Percentiles rank a stretch among this genome's conserved stretches.
These are phyloP conservation scores for Coemansia sp. DNA, from an alignment of 192 early-diverging fungal genomes.

Conservation along the genomic window DNA sequence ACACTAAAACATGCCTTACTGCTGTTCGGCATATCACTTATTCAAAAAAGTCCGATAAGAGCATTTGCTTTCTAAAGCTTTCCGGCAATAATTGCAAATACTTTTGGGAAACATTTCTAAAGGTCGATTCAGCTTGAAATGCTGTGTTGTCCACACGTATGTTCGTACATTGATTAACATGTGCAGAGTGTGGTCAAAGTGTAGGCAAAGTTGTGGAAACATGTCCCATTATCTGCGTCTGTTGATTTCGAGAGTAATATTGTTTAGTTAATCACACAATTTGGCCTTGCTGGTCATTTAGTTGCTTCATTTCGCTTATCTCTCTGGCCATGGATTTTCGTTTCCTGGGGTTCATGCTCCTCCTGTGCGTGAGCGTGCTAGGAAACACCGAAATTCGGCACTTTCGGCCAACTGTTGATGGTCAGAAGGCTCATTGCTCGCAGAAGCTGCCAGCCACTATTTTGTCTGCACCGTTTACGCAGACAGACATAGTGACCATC, in stretches of 20 bases:
- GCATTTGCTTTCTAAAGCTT: too few relatives aligned
- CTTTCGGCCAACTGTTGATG: constrained; percentile 17
- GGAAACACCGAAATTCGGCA: constrained; percentile 47
- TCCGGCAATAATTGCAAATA: too few relatives aligned
- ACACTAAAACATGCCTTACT: too few relatives aligned
- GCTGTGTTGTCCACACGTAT: too few relatives aligned
- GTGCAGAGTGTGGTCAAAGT: too few relatives aligned
- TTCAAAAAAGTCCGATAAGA: too few relatives aligned
- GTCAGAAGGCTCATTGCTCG: not conserved
- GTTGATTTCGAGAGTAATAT: not conserved
- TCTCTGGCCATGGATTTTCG: not conserved
- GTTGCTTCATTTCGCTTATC: not conserved
- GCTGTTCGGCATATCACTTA: too few relatives aligned
- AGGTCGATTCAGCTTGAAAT: too few relatives aligned
- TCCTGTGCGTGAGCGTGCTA: not conserved
- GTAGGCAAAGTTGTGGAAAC: not conserved
- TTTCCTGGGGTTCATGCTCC: not conserved
- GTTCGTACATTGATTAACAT: too few relatives aligned
- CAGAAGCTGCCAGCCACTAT: not conserved
- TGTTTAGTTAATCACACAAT: not conserved
- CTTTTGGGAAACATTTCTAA: too few relatives aligned
- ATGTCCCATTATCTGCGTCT: not conserved
- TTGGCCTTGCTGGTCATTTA: too few relatives aligned
- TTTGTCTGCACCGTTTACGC: constrained; percentile 19
- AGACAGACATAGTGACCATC: constrained; percentile 15